Evolutionary conservation across 164 flowering plant species (phyloP).

Genomic region (Pachysandra terminalis): DNA sequence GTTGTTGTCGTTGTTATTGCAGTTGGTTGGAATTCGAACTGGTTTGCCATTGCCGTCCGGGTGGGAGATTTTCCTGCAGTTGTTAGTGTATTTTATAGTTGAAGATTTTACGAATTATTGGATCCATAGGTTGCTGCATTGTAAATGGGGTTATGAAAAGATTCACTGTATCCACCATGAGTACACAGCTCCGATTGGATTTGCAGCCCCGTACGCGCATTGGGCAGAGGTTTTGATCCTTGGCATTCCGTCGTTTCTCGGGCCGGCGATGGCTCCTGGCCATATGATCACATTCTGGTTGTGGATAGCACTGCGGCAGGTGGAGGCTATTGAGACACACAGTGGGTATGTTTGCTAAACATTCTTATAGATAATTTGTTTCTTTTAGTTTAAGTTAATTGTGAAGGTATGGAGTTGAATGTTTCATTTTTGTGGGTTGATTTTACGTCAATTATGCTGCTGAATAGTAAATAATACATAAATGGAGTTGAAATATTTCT

Average conservation of each 20-base stretch:
- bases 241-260: constrained; percentile 79
- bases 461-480: too few species aligned
- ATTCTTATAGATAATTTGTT: too few species aligned
- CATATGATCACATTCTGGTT: constrained; percentile 90
- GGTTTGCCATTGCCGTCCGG: constrained; percentile 80
- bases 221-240: constrained; percentile 88
- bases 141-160: constrained; percentile 85
- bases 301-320: constrained; percentile 82
- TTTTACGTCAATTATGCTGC: too few species aligned
- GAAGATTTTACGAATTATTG: constrained; percentile 87
- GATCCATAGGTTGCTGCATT: constrained; percentile 74
- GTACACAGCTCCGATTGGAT: constrained; percentile 77
- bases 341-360: constrained; percentile 61
- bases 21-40: constrained; percentile 71
- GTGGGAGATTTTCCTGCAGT: constrained; percentile 63
- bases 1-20: constrained; percentile 17
- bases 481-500: too few species aligned
- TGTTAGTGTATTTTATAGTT: constrained; percentile 64
- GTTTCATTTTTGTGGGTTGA: too few species aligned
- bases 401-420: too few species aligned
- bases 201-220: constrained; percentile 87
- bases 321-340: constrained; percentile 93
- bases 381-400: too few species aligned
- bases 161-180: constrained; percentile 84
- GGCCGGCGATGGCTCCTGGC: constrained; percentile 82